These are phyloP conservation scores for Jacaranda copaia DNA, from an alignment of 257 asterid species.

Conservation along the genomic window DNA sequence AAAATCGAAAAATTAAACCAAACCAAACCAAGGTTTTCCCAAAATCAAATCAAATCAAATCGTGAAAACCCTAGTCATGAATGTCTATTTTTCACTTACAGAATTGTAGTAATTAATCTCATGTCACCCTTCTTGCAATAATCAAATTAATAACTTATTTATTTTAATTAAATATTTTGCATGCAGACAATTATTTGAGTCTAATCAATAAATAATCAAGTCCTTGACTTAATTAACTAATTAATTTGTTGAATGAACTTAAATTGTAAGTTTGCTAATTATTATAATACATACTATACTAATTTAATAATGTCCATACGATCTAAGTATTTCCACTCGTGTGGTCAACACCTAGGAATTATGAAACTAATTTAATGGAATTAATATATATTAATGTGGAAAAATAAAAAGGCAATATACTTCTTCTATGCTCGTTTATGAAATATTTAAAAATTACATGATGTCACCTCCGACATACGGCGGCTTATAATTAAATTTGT, in stretches of 20 bases:
- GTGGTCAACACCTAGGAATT: slow-evolving; percentile 56
- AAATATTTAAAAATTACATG: slow-evolving; percentile 35
- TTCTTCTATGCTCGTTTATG: background rate
- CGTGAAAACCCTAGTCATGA: too few relatives aligned
- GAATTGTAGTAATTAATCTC: background rate
- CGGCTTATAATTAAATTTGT: slow-evolving; percentile 36
- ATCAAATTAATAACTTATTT: background rate
- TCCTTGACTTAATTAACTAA: slow-evolving; percentile 4
- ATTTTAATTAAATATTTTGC: background rate
- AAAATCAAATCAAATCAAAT: too few relatives aligned
- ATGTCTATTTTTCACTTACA: slow-evolving; percentile 28
- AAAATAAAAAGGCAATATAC: background rate
- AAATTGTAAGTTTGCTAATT: background rate
- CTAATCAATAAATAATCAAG: background rate
- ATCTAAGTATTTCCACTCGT: slow-evolving; percentile 41
- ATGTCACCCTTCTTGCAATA: background rate
- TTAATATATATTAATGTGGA: background rate
- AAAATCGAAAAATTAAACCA: too few relatives aligned
- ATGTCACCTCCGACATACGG: slow-evolving; percentile 48
- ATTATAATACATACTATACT: background rate
- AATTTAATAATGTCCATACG: background rate
- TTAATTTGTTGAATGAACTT: background rate
- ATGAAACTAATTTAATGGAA: background rate
- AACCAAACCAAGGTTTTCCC: background rate
- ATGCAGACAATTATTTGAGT: slow-evolving; percentile 8